Evolutionary conservation across 1,284 basidiomycete species (phyloP).

Genomic region (Ganoderma leucocontextum): DNA sequence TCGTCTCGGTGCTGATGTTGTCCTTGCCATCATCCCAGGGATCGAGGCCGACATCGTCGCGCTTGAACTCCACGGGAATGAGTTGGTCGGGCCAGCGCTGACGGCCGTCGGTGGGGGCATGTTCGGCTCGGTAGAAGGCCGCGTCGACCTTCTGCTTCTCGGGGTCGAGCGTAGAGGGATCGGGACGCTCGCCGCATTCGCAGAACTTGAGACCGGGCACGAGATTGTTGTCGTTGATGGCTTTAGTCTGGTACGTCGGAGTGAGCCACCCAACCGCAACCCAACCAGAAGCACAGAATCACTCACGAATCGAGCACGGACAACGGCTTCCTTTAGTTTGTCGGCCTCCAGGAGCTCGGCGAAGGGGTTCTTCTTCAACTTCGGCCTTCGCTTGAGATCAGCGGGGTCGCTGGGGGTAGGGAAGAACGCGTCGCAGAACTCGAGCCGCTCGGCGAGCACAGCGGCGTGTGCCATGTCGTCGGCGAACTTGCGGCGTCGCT

Average conservation of each 20-base stretch:
- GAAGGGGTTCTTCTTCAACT: background rate
- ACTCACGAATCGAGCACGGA: background rate
- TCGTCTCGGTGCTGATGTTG: background rate
- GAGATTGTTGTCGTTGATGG: conserved; percentile 1
- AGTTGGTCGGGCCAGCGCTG: conserved; percentile 13
- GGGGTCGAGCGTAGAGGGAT: background rate
- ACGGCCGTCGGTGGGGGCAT: background rate
- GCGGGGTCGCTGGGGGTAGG: background rate
- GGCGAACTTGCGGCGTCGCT: background rate
- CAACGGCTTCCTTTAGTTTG: background rate
- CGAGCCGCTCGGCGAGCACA: background rate
- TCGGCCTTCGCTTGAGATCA: background rate
- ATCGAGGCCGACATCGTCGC: background rate
- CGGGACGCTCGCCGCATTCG: background rate
- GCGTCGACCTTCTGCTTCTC: conserved; percentile 16
- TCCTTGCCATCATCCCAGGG: conserved; percentile 14
- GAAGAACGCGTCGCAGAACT: background rate
- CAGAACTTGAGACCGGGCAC: background rate
- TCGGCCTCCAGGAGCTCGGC: background rate
- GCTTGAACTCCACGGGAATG: conserved; percentile 19
- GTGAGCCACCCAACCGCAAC: background rate
- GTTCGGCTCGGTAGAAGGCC: background rate
- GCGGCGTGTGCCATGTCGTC: conserved; percentile 5
- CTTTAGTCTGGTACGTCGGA: background rate
- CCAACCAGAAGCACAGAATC: background rate